These are phyloP conservation scores for Dictyostelium firmibasis DNA, from an alignment of 78 protist genomes.

Conservation along the genomic window DNA sequence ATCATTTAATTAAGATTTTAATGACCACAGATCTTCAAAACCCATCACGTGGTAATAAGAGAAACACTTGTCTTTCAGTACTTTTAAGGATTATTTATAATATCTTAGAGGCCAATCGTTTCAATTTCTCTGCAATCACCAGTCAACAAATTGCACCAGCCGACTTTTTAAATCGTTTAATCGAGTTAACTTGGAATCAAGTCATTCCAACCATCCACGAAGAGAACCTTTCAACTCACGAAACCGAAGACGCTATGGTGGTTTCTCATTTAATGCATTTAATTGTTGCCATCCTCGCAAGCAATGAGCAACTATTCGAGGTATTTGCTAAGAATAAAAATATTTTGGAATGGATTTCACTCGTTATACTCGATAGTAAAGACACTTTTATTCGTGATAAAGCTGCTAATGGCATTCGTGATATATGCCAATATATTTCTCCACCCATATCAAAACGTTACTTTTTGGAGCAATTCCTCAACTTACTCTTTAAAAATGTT, in stretches of 20 bases:
- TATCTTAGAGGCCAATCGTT: constrained; percentile 8
- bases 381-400: constrained; percentile 33
- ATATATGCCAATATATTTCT: background rate
- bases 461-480: constrained; percentile 33
- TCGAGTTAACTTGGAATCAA: constrained; percentile 55
- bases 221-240: constrained; percentile 28
- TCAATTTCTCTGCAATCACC: background rate
- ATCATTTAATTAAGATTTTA: constrained; percentile 26
- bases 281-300: background rate
- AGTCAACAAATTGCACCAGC: background rate
- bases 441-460: background rate
- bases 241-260: constrained; percentile 66
- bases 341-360: constrained; percentile 24
- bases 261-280: background rate
- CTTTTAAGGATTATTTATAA: constrained; percentile 29
- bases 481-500: background rate
- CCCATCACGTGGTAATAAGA: constrained; percentile 48
- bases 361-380: constrained; percentile 3
- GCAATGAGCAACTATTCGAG: background rate
- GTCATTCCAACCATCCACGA: background rate
- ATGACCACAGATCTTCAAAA: constrained; percentile 42
- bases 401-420: background rate
- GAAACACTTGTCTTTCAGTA: constrained; percentile 51
- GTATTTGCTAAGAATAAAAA: background rate
- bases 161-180: constrained; percentile 10